Conservation (phyloP, 1,284 basidiomycete species). For the Ustilago lituana region DNA sequence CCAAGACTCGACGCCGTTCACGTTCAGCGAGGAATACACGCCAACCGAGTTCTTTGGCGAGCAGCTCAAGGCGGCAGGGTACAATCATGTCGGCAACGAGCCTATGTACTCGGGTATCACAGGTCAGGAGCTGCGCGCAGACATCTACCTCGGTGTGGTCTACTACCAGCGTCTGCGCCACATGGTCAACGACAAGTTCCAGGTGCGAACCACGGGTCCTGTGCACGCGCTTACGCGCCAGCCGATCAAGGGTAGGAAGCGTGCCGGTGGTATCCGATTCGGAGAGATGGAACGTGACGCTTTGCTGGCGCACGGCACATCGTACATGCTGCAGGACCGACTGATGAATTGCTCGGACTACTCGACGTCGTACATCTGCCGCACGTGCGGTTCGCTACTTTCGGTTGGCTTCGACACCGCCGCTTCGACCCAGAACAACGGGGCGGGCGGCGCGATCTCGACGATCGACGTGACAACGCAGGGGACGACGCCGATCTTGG, state of each 20-base stretch:
- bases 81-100: conserved; percentile 99
- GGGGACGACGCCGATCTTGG: conserved; percentile 40
- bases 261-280: conserved; percentile 97
- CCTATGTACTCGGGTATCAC: conserved; percentile 99
- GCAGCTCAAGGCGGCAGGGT: conserved; percentile 90
- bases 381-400: conserved; percentile 92
- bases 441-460: conserved; percentile 27
- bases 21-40: conserved; percentile 91
- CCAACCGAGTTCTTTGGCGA: conserved; percentile 97
- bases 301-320: conserved; percentile 96
- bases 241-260: conserved; percentile 98
- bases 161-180: conserved; percentile 98
- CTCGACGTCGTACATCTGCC: conserved; percentile 97
- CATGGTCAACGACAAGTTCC: conserved; percentile 99
- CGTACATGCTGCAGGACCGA: conserved; percentile 95
- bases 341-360: conserved; percentile 99
- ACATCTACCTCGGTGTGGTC: conserved; percentile 97
- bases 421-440: neutral
- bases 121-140: conserved; percentile 95
- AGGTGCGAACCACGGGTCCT: conserved; percentile 96
- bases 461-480: conserved; percentile 39
- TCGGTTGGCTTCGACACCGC: conserved; percentile 74
- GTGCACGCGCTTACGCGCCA: conserved; percentile 95
- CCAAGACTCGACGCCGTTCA: conserved; percentile 87
- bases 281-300: conserved; percentile 99